phyloP scores from a whole-genome alignment of 257 asterid species.

The Nicotiana sylvestris region DNA sequence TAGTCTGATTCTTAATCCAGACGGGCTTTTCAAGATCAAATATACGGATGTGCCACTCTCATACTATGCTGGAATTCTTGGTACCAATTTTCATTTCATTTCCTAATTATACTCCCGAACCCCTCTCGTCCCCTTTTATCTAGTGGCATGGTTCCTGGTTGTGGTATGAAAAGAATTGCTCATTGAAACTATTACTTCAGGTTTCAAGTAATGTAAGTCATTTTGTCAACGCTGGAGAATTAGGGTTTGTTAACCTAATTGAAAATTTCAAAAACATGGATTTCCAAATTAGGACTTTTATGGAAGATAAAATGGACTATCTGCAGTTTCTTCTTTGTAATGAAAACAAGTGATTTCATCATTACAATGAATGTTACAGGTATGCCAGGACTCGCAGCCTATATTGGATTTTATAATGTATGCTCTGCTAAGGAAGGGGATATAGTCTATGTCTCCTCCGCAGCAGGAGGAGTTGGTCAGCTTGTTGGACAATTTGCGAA shows the following conservation, averaged over 20 bases:
- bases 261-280: background rate
- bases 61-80: conserved; percentile 21
- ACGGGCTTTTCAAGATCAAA: conserved; percentile 2
- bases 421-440: conserved; percentile 21
- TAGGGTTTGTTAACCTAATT: background rate
- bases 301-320: background rate
- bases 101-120: background rate
- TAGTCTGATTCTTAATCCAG: conserved; percentile 7
- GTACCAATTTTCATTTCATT: background rate
- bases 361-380: background rate
- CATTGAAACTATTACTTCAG: background rate
- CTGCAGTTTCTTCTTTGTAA: background rate
- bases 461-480: conserved; percentile 22
- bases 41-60: conserved; percentile 17
- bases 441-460: conserved; percentile 16
- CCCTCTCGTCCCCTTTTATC: background rate
- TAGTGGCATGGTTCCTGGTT: background rate
- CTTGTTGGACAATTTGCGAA: conserved; percentile 22
- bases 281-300: background rate
- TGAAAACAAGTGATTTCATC: no score
- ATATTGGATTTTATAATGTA: conserved; percentile 11
- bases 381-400: conserved; percentile 24
- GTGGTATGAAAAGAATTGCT: background rate
- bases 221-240: background rate
- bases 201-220: background rate